Conservation (phyloP, 2,329 filamentous ascomycete species). For the Venturia carpophila region DNA sequence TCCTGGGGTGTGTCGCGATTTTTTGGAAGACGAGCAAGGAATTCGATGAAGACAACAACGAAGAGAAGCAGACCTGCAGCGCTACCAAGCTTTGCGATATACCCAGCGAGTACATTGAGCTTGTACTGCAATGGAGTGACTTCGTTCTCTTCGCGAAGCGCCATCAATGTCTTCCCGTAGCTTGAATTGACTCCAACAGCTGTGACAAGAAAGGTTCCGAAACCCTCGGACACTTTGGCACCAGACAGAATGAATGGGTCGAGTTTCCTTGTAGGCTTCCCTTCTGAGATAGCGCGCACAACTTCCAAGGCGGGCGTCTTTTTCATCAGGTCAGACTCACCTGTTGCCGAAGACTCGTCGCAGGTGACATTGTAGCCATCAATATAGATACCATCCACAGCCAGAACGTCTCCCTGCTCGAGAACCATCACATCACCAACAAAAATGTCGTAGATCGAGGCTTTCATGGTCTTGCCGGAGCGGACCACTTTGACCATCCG, state of each 20-base stretch:
- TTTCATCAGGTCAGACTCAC: constrained; percentile 64
- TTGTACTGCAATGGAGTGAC: constrained; percentile 73
- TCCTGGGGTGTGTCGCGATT: constrained; percentile 55
- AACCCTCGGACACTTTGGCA: constrained; percentile 66
- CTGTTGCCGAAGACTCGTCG: constrained; percentile 69
- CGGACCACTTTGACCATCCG: constrained; percentile 65
- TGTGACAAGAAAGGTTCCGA: constrained; percentile 69
- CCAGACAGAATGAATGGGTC: constrained; percentile 87
- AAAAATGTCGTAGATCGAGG: constrained; percentile 62
- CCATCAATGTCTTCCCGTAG: constrained; percentile 72
- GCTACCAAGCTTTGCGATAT: constrained; percentile 72
- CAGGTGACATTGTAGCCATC: constrained; percentile 60
- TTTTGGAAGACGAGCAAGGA: constrained; percentile 59
- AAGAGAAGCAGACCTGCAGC: constrained; percentile 73
- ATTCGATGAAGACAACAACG: constrained; percentile 77
- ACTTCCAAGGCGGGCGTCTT: constrained; percentile 61
- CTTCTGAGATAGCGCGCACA: constrained; percentile 54
- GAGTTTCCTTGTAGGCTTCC: constrained; percentile 55
- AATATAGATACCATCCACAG: constrained; percentile 64
- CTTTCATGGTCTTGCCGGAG: constrained; percentile 62
- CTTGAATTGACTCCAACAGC: constrained; percentile 66
- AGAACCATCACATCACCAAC: constrained; percentile 68
- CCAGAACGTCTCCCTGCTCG: constrained; percentile 65
- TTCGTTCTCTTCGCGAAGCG: constrained; percentile 66
- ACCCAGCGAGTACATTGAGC: constrained; percentile 64